Evolutionary conservation across 371 early-diverging fungal genomes (phyloP), one percentile per base, ranked within the genome.

Genomic region (Basidiobolus meristosporus): DNA sequence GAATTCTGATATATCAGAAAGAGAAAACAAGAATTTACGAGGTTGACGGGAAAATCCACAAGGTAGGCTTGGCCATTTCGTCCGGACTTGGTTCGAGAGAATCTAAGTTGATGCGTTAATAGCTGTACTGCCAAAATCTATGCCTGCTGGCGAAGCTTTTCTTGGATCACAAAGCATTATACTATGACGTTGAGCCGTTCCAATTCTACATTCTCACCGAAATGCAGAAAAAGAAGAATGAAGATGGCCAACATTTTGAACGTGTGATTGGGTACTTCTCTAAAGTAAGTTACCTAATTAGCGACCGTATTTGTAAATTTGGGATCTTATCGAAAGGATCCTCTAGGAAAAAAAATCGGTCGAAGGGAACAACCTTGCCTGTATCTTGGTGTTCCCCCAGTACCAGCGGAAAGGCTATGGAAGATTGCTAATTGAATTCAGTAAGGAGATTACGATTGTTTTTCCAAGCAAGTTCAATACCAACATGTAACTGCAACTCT

Each of bases 161-260:
- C 59, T 60, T 99, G 22, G 99, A 98, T 64, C 97, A 97, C 58
- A 99, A 99, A 56, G 98, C 99, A 0, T 64, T 99, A 18, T 98
- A 93, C 54, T 99, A 97, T 53, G 99, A 99, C 47, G 96, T 99
- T n/a, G 98, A 98, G 47, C 96, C 98, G 0, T 99, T 99, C 54
- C 55, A 98, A 40, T 99, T 98, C 50, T 99, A 99, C 54, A 70
- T 99, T 31, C 69, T 98, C 68, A 84, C 87, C 5, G 76, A 82
- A 47, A 59, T 56, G 36, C 62, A 70, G 20, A 84, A 89, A 43
- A 74, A 72, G 31, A 54, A 64, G 26, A 88, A 89, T 11, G 78
- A 65, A 4, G 41, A 38, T 7, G 83, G 88, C 41, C 68, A 72
- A 9, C 23, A 52, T 10, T 90, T 90, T 3, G 81, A 73, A 50